Conservation (phyloP, 306 rosid species). For the Pyrus pyrifolia region DNA sequence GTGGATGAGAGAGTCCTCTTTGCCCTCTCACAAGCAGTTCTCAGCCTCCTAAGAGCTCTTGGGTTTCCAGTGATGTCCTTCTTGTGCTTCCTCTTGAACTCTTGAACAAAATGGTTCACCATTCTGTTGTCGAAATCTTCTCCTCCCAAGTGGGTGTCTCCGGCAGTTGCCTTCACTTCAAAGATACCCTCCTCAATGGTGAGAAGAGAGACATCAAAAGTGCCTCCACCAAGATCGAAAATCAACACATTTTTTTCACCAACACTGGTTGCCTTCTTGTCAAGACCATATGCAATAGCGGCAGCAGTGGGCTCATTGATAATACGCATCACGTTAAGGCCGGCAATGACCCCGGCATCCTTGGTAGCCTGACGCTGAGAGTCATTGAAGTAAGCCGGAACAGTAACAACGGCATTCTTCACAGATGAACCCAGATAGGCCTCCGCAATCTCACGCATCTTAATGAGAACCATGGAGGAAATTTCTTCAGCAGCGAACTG, state of each 20-base stretch:
- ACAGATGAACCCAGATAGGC: constrained; percentile 57
- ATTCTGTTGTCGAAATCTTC: constrained; percentile 71
- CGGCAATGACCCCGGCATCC: constrained; percentile 67
- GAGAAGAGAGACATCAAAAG: constrained; percentile 52
- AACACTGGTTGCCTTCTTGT: constrained; percentile 48
- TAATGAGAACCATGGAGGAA: constrained; percentile 59
- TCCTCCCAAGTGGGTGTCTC: constrained; percentile 84
- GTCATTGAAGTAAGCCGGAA: constrained; percentile 74
- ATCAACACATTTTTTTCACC: constrained; percentile 63
- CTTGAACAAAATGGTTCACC: constrained; percentile 79
- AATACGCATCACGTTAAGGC: constrained; percentile 55
- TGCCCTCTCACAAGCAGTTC: constrained; percentile 70
- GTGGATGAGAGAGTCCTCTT: constrained; percentile 78
- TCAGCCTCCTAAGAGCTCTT: constrained; percentile 66
- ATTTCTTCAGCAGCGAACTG: constrained; percentile 58
- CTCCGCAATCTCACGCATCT: constrained; percentile 89
- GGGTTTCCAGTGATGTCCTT: constrained; percentile 66
- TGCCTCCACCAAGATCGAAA: constrained; percentile 45
- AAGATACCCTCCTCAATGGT: constrained; percentile 73
- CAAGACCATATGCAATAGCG: constrained; percentile 64
- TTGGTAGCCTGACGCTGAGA: constrained; percentile 74
- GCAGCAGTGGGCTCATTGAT: constrained; percentile 76
- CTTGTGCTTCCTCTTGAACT: constrained; percentile 69
- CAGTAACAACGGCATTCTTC: constrained; percentile 78
- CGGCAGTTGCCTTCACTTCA: constrained; percentile 71